Evolutionary conservation across 2,329 filamentous ascomycete species (phyloP), one percentile per base, ranked within the genome.

Genomic region (Claviceps citrina): DNA sequence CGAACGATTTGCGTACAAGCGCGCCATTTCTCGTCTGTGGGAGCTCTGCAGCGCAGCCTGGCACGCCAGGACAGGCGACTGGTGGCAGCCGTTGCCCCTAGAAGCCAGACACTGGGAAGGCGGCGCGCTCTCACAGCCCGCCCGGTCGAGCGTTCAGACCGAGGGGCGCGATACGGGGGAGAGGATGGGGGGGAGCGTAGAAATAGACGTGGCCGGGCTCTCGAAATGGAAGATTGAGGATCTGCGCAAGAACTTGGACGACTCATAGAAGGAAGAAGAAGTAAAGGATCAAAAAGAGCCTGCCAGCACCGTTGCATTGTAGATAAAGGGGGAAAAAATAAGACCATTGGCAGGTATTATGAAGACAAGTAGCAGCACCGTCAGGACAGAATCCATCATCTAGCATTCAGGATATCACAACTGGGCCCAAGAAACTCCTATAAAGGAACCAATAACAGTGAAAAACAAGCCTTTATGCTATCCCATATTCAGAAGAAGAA

Each of bases 1-100:
- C 55, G 83, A 89, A 56, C 67, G 75, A 10, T 91, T 91, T 54
- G 83, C 83, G 0, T 87, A 85, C 49, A 84, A 84, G 57, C 68
- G 84, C 19, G 84, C 83, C 2, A 68, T 75, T 32, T 84, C 78
- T 47, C 65, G 84, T n/a, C 62, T 91, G 3, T 91, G 82, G 83
- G 82, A 91, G 60, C 75, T 91, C 54, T 89, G 82, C 56, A 75
- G 81, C 15, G 66, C 65, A 28, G 64, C 70, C 44, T 89, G 83
- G 83, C 84, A 84, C 62, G 67, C 68, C 3, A 62, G 81, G 35
- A 63, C 60, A 4, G 71, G 70, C 4, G 60, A 66, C 6, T 87
- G 82, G 81, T 87, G 83, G 81, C 70, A 70, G 45, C 82, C 82
- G 3, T 52, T 86, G 30, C 70, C 76, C 0, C 46, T 55, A 0